Base-by-base conservation (phyloP, 148 eudicot genomes). In the Amaranthus hypochondriacus region DNA sequence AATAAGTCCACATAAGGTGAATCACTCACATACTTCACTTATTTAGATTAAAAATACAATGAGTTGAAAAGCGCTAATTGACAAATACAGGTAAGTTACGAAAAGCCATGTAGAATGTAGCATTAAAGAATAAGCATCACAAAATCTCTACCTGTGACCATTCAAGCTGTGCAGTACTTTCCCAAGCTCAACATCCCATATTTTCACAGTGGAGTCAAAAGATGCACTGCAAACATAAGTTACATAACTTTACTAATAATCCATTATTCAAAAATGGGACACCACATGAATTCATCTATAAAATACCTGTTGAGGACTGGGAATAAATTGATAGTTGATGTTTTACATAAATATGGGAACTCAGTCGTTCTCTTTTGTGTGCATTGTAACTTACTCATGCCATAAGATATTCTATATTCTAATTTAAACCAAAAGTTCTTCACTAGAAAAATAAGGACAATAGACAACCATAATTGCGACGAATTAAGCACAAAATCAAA, bases 141-240 rank as follows among this genome's bases (percentile, higher is more conserved):
- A 12, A 58, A 48, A 12, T 14, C 63, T 64, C 54, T 78, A 86
- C 87, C 85, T 86, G 83, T 88, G 91, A 70, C 91, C 89, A 78
- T 88, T 81, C 66, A 86, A 85, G 86, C 87, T 88, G 78, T 76
- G 85, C 62, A 88, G 72, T 70, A 74, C 66, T 75, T 76, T 84
- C 56, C 89, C 84, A 48, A 75, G 80, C 76, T 88, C 89, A 7
- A 82, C 85, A 75, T 86, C 86, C 91, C 87, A 84, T 54, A 88
- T 74, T 77, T 88, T 84, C 51, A 84, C 85, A 47, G 87, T 88
- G 46, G 91, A 88, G 81, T 86, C 89, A 73, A 88, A 86, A 66
- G 87, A 88, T 43, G 87, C 91, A 86, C 91, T 84, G 84, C 76
- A 80, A 71, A n/a, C 12, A 50, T 5, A 48, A 73, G 50, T 62